Evolutionary conservation across 2,329 filamentous ascomycete genomes (phyloP), one percentile per base, ranked within the genome.

Genomic region (Nectriaceae sp.): DNA sequence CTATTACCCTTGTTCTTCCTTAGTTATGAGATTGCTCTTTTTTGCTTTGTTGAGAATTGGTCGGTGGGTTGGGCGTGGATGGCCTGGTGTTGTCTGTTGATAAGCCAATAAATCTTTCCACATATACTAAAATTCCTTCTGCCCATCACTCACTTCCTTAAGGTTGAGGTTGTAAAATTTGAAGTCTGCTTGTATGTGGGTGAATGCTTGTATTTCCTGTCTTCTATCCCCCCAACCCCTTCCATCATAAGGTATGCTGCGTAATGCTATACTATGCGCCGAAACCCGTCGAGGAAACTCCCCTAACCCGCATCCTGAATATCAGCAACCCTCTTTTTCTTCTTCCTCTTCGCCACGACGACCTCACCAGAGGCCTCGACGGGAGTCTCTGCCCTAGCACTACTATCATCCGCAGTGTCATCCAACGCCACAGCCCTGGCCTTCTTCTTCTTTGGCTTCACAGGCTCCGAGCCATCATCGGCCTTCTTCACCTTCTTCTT

Each of bases 401-500:
- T 58, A 11, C 55, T 59, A 29, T 56, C 55, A 11, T 59, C 55
- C 8, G 24, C 56, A 19, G 43, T 40, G 21, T 53, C 54, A 8
- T 54, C 59, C 5, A 60, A 21, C 8, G 21, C 47, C 5, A 40
- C 56, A 15, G 47, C 36, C 10, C 52, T 53, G 4, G 52, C 43
- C 19, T 50, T 55, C 55, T 64, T 67, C 59, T 71, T 72, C 57
- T 70, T 71, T 11, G 52, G 54, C 43, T 55, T 56, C 5, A 42
- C 48, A 18, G 55, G 57, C 19, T 55, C 57, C 8, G 21, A 37
- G 53, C 35, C 33, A 18, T 48, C 50, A 19, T 45, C 59, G 35
- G 65, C 66, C 60, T 75, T 75, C n/a, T 61, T 65, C 2, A 37
- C 55, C 60, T 75, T 76, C 70, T 82, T 84, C 73, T 83, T 86